Conservation (phyloP, 2,329 filamentous ascomycete genomes). For the Trichophaea hybrida region DNA sequence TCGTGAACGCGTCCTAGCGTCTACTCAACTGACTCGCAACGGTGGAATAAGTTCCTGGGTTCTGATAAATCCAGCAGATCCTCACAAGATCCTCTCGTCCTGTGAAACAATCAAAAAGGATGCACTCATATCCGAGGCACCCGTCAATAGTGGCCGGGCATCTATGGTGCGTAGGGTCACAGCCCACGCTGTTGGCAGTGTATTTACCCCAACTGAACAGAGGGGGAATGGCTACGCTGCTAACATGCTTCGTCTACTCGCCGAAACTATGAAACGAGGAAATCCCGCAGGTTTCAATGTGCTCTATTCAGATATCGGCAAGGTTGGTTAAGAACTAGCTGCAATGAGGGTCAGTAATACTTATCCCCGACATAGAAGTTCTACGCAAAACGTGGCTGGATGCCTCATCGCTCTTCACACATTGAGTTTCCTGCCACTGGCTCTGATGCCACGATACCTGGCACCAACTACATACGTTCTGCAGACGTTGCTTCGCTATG, state of each 20-base stretch:
- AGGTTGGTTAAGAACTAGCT: slow-evolving; percentile 11
- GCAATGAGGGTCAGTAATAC: neutral
- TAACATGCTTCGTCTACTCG: slow-evolving; percentile 17
- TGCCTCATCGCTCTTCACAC: slow-evolving; percentile 19
- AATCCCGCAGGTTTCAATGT: slow-evolving; percentile 17
- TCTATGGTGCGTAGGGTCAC: slow-evolving; percentile 40
- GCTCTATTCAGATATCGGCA: slow-evolving; percentile 24
- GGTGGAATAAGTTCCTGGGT: slow-evolving; percentile 51
- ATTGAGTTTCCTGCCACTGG: slow-evolving; percentile 13
- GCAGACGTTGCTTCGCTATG: slow-evolving; percentile 15
- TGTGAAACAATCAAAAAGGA: slow-evolving; percentile 51
- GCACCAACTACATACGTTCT: slow-evolving; percentile 2
- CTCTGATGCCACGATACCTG: neutral
- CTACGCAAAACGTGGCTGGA: slow-evolving; percentile 21
- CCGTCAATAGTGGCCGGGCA: slow-evolving; percentile 28
- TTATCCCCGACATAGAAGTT: slow-evolving; percentile 9
- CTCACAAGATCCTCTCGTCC: slow-evolving; percentile 45
- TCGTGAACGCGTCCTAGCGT: slow-evolving; percentile 45
- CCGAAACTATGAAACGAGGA: slow-evolving; percentile 9
- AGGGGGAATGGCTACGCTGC: slow-evolving; percentile 19
- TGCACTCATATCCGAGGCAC: slow-evolving; percentile 36
- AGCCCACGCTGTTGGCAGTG: slow-evolving; percentile 30
- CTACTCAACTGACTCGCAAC: slow-evolving; percentile 43
- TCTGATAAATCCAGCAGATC: slow-evolving; percentile 38
- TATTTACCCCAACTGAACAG: slow-evolving; percentile 18